These are phyloP conservation scores for Pachyrhizus erosus DNA, from an alignment of 306 rosid species.

Conservation along the genomic window DNA sequence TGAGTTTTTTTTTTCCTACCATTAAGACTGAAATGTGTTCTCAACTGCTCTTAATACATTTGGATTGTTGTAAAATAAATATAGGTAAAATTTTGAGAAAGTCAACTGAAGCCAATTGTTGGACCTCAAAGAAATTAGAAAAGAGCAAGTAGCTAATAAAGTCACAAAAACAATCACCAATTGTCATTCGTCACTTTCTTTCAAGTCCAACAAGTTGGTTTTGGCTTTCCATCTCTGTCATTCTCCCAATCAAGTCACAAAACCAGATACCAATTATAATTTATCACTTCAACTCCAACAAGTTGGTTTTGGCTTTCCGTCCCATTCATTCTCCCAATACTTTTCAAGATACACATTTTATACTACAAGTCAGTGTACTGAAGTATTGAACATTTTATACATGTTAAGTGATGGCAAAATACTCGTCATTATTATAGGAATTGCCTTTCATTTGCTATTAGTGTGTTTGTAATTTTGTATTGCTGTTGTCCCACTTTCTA, in stretches of 20 bases:
- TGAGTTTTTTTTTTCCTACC: conserved; percentile 17
- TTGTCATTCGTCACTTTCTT: background rate
- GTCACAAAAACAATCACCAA: conserved; percentile 10
- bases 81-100: conserved; percentile 22
- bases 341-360: background rate
- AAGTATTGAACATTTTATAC: background rate
- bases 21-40: conserved; percentile 13
- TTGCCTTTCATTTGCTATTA: background rate
- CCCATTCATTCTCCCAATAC: background rate
- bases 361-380: background rate
- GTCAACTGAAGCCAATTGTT: conserved; percentile 10
- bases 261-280: background rate
- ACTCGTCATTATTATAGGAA: background rate
- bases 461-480: background rate
- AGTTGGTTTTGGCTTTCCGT: conserved; percentile 17
- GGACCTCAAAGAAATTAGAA: conserved; percentile 10
- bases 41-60: conserved; percentile 7
- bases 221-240: background rate
- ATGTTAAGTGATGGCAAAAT: background rate
- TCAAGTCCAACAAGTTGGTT: conserved; percentile 3
- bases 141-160: background rate
- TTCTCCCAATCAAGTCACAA: conserved; percentile 28
- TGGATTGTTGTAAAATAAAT: conserved; percentile 34
- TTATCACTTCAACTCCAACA: background rate
- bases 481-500: background rate